Percentiles rank a stretch among this genome's conserved stretches.
These are phyloP conservation scores for Bipolaris victoriae DNA, from an alignment of 2,329 filamentous ascomycete species.

Conservation along the genomic window DNA sequence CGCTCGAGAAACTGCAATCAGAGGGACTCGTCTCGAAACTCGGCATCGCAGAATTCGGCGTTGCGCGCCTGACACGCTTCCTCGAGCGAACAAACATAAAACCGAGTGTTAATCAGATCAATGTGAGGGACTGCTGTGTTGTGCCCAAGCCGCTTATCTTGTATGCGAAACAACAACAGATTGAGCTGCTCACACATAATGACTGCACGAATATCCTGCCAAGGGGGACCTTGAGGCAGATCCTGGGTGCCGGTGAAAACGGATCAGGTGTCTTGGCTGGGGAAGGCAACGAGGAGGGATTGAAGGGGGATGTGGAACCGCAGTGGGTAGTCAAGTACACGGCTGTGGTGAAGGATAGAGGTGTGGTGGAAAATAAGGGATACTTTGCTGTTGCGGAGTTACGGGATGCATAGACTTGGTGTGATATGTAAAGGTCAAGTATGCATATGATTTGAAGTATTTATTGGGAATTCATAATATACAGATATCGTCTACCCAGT, in stretches of 20 bases:
- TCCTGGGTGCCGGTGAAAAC: constrained; percentile 73
- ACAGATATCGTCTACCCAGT: background rate
- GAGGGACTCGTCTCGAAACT: constrained; percentile 75
- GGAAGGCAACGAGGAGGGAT: constrained; percentile 59
- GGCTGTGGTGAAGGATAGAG: constrained; percentile 88
- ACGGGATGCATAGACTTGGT: background rate
- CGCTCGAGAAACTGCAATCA: constrained; percentile 74
- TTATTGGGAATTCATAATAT: background rate
- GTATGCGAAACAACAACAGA: constrained; percentile 80
- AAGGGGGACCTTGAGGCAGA: constrained; percentile 79
- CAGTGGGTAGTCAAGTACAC: constrained; percentile 98
- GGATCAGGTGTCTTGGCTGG: constrained; percentile 79
- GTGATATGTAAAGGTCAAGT: background rate
- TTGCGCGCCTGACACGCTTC: constrained; percentile 79
- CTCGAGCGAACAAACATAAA: constrained; percentile 71
- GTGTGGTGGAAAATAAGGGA: constrained; percentile 97
- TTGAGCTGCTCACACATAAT: constrained; percentile 91
- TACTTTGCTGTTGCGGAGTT: constrained; percentile 90
- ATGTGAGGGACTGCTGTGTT: constrained; percentile 92
- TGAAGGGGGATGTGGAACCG: constrained; percentile 79
- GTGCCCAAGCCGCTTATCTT: constrained; percentile 86
- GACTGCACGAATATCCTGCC: constrained; percentile 94
- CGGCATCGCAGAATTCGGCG: constrained; percentile 90
- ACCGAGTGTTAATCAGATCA: constrained; percentile 93
- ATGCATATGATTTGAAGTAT: background rate